These are phyloP conservation scores for Entomortierella beljakovae DNA, from an alignment of 192 early-diverging fungal species.

Conservation along the genomic window DNA sequence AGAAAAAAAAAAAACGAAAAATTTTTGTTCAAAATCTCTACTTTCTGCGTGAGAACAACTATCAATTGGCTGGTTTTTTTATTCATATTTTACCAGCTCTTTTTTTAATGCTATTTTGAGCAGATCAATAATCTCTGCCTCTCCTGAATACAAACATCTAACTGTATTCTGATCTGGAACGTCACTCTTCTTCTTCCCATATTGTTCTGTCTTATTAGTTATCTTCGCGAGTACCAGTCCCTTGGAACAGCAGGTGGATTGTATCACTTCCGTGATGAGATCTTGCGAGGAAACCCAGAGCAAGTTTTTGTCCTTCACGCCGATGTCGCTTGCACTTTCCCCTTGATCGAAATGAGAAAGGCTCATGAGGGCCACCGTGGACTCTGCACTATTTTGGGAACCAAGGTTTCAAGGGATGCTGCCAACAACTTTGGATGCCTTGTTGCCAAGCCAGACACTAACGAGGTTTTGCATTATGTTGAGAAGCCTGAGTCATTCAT, in stretches of 20 bases:
- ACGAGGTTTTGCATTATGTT: conserved; percentile 96
- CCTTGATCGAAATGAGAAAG: conserved; percentile 85
- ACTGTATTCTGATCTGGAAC: neutral
- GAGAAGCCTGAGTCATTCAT: conserved; percentile 98
- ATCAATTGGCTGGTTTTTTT: neutral
- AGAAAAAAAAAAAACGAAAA: neutral
- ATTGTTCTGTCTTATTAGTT: conserved; percentile 62
- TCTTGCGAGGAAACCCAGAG: conserved; percentile 89
- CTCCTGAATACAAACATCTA: neutral
- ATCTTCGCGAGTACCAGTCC: conserved; percentile 97
- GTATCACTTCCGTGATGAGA: conserved; percentile 99
- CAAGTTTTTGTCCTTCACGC: conserved; percentile 97
- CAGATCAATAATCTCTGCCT: neutral
- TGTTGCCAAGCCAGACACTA: conserved; percentile 88
- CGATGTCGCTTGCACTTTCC: conserved; percentile 96
- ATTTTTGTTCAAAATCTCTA: neutral
- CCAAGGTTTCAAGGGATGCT: conserved; percentile 81
- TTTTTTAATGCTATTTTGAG: no score
- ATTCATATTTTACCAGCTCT: no score
- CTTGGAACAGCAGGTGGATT: conserved; percentile 97
- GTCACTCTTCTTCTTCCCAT: neutral
- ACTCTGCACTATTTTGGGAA: conserved; percentile 90
- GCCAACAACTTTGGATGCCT: conserved; percentile 94
- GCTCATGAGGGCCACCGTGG: conserved; percentile 87
- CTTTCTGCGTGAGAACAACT: no score